phyloP scores from a whole-genome alignment of 106 monocot species.

The Vanilla planifolia region DNA sequence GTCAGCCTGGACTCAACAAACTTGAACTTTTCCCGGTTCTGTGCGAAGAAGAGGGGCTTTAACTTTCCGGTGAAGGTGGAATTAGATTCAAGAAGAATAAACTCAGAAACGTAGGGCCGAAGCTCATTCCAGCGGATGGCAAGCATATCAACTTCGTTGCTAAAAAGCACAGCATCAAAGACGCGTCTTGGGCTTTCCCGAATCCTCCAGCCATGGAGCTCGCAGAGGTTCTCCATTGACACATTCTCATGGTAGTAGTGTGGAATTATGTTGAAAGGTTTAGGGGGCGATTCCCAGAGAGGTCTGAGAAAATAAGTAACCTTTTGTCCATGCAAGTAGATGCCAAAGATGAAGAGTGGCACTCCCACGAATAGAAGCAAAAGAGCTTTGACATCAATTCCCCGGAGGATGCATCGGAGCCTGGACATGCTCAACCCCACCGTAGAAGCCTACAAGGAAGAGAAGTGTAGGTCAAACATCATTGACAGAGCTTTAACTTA shows the following conservation, averaged over 20 bases:
- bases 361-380: conserved; percentile 36
- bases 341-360: conserved; percentile 26
- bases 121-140: conserved; percentile 66
- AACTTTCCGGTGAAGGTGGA: conserved; percentile 53
- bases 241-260: conserved; percentile 50
- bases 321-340: conserved; percentile 63
- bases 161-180: conserved; percentile 75
- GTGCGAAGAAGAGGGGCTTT: conserved; percentile 46
- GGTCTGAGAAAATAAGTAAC: conserved; percentile 64
- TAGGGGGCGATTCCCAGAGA: conserved; percentile 62
- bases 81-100: conserved; percentile 69
- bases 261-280: conserved; percentile 54
- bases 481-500: neutral
- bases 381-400: conserved; percentile 45
- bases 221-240: conserved; percentile 44
- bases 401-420: conserved; percentile 25
- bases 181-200: conserved; percentile 49
- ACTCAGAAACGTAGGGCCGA: conserved; percentile 59
- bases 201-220: conserved; percentile 54
- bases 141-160: conserved; percentile 69
- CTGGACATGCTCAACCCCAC: conserved; percentile 28
- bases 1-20: conserved; percentile 46
- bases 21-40: conserved; percentile 33
- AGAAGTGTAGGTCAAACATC: neutral
- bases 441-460: conserved; percentile 11